A percentile compares a stretch with the other conserved stretches of the same genome.
phyloP scores from a whole-genome alignment of 2,329 filamentous ascomycete genomes.

The Exserohilum rostratum region DNA sequence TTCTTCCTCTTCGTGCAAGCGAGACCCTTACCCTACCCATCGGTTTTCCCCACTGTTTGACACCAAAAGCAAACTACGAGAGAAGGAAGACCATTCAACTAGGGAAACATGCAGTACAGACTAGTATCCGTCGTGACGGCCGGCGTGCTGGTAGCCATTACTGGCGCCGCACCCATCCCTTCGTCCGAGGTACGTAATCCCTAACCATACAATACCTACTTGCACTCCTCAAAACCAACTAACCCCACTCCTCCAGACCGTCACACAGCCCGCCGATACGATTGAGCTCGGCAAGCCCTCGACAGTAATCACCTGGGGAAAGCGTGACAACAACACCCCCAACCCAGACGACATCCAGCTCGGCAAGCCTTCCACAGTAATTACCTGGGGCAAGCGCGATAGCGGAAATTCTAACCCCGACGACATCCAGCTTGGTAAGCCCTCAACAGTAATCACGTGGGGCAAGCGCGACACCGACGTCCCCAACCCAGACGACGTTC shows the following conservation, averaged over 20 bases:
- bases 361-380: background rate
- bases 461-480: slow-evolving; percentile 9
- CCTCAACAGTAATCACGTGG: slow-evolving; percentile 24
- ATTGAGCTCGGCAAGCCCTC: slow-evolving; percentile 26
- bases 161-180: slow-evolving; percentile 31
- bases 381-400: slow-evolving; percentile 28
- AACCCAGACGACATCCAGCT: slow-evolving; percentile 4
- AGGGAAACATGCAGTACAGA: slow-evolving; percentile 33
- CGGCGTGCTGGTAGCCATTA: slow-evolving; percentile 28
- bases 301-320: slow-evolving; percentile 23
- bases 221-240: background rate
- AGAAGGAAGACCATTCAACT: background rate
- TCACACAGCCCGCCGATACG: slow-evolving; percentile 8
- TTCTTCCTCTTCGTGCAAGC: background rate
- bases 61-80: background rate
- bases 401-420: too few species aligned
- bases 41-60: background rate
- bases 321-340: slow-evolving; percentile 3
- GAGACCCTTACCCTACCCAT: background rate
- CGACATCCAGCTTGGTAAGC: slow-evolving; percentile 27
- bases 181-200: slow-evolving; percentile 24
- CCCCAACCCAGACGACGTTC: slow-evolving; percentile 6
- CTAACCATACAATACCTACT: too few species aligned
- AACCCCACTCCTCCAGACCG: slow-evolving; percentile 2
- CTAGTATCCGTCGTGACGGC: slow-evolving; percentile 34